A percentile compares a stretch with the other conserved stretches of the same genome.
Evolutionary conservation across 2,329 filamentous ascomycete species (phyloP).

Genomic region (Cryphonectria naterciae): DNA sequence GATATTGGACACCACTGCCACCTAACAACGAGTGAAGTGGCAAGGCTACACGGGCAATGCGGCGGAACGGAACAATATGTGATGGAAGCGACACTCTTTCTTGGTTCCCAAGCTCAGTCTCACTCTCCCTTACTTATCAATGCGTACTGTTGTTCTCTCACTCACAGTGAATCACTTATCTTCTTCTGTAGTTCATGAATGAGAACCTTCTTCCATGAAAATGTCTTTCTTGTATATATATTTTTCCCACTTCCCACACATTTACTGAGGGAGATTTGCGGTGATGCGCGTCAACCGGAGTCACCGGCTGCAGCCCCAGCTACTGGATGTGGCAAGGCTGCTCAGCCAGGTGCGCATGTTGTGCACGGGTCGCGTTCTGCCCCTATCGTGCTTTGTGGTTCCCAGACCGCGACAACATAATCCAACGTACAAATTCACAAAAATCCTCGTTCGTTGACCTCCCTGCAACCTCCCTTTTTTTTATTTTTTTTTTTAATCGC

Average conservation of each 20-base stretch:
- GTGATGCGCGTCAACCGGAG: neutral
- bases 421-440: neutral
- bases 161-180: neutral
- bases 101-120: neutral
- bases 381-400: neutral
- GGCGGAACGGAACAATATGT: neutral
- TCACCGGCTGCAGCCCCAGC: neutral
- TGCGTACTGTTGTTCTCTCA: neutral
- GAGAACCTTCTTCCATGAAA: neutral
- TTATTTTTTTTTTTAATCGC: neutral
- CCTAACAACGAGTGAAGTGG: neutral
- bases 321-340: conserved; percentile 1
- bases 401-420: neutral
- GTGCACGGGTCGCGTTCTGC: neutral
- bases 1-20: neutral
- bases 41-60: neutral
- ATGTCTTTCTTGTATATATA: neutral
- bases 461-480: neutral
- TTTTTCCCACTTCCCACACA: neutral
- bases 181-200: neutral
- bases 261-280: neutral
- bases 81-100: neutral
- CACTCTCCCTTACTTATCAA: neutral
- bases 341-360: neutral
- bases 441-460: neutral